Base-by-base conservation (phyloP, 2,329 filamentous ascomycete species). In the Raffaelea ambrosiae region DNA sequence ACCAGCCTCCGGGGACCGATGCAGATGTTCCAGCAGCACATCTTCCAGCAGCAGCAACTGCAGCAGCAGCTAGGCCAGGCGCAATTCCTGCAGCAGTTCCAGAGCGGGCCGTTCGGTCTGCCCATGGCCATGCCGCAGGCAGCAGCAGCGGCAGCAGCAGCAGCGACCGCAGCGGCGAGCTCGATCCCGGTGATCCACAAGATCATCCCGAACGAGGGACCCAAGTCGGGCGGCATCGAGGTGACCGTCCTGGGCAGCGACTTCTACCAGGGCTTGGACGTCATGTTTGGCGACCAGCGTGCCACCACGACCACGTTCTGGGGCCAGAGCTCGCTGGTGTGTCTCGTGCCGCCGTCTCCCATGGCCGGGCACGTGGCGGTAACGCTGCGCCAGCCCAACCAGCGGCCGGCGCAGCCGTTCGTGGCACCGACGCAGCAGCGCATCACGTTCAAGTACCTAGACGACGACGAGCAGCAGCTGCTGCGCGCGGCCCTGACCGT, bases 181-280 rank as follows among this genome's bases (percentile, higher is more conserved):
- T 26, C 70, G 43, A 69, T 72, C 40, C 67, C 73, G n/a, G 76
- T 77, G 18, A 91, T 94, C 20, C 83, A 88, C 61, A 91, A 90
- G 62, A 75, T 95, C 52, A 87, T 93, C 33, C 89, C 90, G 0
- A 77, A 76, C 26, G 86, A 94, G 63, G 89, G 89, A 0, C 86
- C 89, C 7, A 86, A 83, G 50, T 80, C 79, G 33, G 89, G 89
- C 50, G 89, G 89, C 39, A 89, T 88, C 46, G 89, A 96, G 62
- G 88, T 95, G 3, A 91, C 87, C 0, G 78, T 93, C 48, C 71
- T 95, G 9, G 89, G 90, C 18, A 86, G 82, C 54, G 81, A 83
- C 14, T 95, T 95, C 61, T 83, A 81, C 54, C 83, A 77, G 52
- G 85, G 64, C 1, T 74, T 94, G 52, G 86, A 90, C 53, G 86